Percentiles rank a stretch among this genome's conserved stretches.
Conservation (phyloP, 805 yeast species). For the Hermanozyma aechmeae region DNA sequence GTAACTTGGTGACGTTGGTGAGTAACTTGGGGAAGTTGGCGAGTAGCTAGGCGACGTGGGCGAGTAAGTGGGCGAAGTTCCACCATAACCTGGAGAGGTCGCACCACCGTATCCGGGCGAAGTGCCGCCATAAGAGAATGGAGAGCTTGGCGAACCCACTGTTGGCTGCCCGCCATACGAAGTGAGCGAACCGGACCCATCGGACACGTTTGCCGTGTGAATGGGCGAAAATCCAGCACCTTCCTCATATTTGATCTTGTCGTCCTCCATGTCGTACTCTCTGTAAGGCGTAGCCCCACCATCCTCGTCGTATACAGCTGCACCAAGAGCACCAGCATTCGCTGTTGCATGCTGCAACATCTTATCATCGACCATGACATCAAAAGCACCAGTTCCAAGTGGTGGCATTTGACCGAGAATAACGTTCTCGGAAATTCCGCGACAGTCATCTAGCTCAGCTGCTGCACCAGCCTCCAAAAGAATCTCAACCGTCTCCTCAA, state of each 20-base stretch:
- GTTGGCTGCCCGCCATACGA: conserved; percentile 70
- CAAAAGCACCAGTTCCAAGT: conserved; percentile 96
- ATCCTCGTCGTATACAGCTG: conserved; percentile 30
- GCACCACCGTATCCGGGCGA: conserved; percentile 46
- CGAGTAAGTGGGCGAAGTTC: conserved; percentile 16
- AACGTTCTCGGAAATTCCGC: conserved; percentile 97
- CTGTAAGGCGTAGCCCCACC: conserved; percentile 94
- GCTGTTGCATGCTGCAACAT: conserved; percentile 57
- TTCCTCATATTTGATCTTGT: conserved; percentile 54
- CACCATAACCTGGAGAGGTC: conserved; percentile 36
- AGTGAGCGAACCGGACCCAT: conserved; percentile 73
- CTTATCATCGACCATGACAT: conserved; percentile 87
- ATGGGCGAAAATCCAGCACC: conserved; percentile 90
- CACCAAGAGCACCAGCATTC: conserved; percentile 32
- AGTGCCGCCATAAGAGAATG: conserved; percentile 42
- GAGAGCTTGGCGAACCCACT: conserved; percentile 44
- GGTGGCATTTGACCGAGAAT: conserved; percentile 98
- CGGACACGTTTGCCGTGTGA: conserved; percentile 76
- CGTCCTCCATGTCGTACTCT: conserved; percentile 50
- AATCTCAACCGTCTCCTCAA: conserved; percentile 98
- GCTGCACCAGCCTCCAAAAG: conserved; percentile 96
- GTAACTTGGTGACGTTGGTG: conserved; percentile 74
- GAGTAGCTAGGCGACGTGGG: conserved; percentile 31
- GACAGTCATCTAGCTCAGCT: conserved; percentile 96
- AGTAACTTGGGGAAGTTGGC: conserved; percentile 65